A percentile compares a stretch with the other conserved stretches of the same genome.
phyloP scores from a whole-genome alignment of 768 basidiomycete species.

The Russula olivacea region DNA sequence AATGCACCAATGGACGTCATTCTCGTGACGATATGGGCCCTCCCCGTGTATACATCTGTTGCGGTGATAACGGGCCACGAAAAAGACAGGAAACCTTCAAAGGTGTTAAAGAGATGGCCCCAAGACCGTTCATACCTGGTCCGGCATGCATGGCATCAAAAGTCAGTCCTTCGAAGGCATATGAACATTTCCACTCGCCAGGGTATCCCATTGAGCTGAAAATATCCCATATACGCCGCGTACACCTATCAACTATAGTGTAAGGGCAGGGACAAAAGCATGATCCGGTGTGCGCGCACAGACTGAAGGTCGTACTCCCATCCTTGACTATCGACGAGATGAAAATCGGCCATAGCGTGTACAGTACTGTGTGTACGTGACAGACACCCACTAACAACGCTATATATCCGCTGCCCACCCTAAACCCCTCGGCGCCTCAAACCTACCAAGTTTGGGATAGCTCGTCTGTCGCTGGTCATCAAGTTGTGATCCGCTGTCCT shows the following conservation, averaged over 20 bases:
- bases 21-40: slow-evolving; percentile 76
- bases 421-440: neutral
- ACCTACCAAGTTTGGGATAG: slow-evolving; percentile 12
- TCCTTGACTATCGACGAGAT: slow-evolving; percentile 64
- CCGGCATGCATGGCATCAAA: neutral
- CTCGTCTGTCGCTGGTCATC: neutral
- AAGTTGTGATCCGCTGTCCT: no score
- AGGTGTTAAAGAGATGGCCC: slow-evolving; percentile 72
- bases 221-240: slow-evolving; percentile 73
- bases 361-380: neutral
- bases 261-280: slow-evolving; percentile 1
- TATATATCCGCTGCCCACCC: slow-evolving; percentile 4
- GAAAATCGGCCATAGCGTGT: slow-evolving; percentile 55
- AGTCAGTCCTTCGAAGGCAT: neutral
- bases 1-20: slow-evolving; percentile 66
- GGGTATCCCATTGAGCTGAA: slow-evolving; percentile 61
- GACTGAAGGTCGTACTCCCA: slow-evolving; percentile 81
- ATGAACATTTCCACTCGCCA: slow-evolving; percentile 42
- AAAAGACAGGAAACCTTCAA: slow-evolving; percentile 73
- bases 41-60: slow-evolving; percentile 65
- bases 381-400: neutral
- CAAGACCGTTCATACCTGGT: slow-evolving; percentile 73
- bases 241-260: slow-evolving; percentile 41
- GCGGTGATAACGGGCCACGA: slow-evolving; percentile 80
- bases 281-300: slow-evolving; percentile 38